These are phyloP conservation scores for Oryza coarctata DNA, from an alignment of 176 grass and related monocot species.

Conservation along the genomic window DNA sequence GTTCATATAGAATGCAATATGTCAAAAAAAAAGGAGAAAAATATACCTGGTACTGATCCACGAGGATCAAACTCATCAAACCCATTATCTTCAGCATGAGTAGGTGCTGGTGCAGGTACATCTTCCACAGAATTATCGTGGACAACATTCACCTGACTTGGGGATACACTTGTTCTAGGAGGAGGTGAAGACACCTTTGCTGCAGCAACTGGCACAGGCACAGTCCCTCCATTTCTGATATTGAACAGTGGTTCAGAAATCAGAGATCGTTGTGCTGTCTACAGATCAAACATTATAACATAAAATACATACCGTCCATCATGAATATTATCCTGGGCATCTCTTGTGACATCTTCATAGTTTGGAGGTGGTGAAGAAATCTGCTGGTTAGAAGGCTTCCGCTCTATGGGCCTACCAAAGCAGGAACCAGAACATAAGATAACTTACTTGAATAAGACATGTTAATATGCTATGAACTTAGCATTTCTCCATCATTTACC, in stretches of 20 bases:
- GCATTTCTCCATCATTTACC: conserved; percentile 45
- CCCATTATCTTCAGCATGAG: conserved; percentile 46
- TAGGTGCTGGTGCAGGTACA: conserved; percentile 41
- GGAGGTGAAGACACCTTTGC: conserved; percentile 41
- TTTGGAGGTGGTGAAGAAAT: conserved; percentile 74
- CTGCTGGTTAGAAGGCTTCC: conserved; percentile 72
- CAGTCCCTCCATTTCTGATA: conserved; percentile 67
- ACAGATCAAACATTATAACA: conserved; percentile 21
- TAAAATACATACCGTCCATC: conserved; percentile 51
- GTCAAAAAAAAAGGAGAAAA: conserved; percentile 1
- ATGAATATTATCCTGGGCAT: conserved; percentile 48
- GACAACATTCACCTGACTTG: conserved; percentile 34
- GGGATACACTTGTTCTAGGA: conserved; percentile 25
- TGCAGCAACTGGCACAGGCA: conserved; percentile 37
- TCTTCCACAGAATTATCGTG: conserved; percentile 34
- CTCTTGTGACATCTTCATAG: conserved; percentile 73
- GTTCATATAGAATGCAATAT: not conserved
- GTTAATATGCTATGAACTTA: conserved; percentile 11
- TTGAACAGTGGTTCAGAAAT: conserved; percentile 23
- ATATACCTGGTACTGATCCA: conserved; percentile 69
- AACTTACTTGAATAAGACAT: conserved; percentile 11
- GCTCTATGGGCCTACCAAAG: conserved; percentile 59
- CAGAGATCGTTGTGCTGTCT: conserved; percentile 1
- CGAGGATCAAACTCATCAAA: conserved; percentile 99
- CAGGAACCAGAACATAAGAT: conserved; percentile 6